phyloP scores from a whole-genome alignment of 495 filamentous ascomycete genomes.

The Xylaria longipes region DNA sequence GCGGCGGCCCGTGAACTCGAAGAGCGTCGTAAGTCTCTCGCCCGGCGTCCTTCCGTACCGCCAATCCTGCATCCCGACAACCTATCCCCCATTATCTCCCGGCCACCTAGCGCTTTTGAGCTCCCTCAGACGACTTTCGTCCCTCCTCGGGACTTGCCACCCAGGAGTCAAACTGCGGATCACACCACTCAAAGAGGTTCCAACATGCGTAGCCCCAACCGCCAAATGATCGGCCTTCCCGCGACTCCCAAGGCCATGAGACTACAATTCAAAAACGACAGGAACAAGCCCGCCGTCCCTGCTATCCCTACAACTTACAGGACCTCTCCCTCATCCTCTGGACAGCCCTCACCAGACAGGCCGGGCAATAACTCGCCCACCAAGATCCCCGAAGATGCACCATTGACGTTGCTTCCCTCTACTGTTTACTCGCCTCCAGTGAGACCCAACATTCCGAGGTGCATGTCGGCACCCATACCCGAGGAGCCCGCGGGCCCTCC shows the following conservation, averaged over 20 bases:
- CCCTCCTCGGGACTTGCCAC: slow-evolving; percentile 47
- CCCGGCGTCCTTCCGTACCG: slow-evolving; percentile 77
- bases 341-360: slow-evolving; percentile 37
- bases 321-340: slow-evolving; percentile 37
- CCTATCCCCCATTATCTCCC: slow-evolving; percentile 50
- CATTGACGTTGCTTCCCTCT: slow-evolving; percentile 59
- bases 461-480: slow-evolving; percentile 76
- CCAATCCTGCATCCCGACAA: slow-evolving; percentile 79
- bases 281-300: slow-evolving; percentile 68
- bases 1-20: slow-evolving; percentile 85
- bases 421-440: slow-evolving; percentile 69
- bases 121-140: slow-evolving; percentile 50
- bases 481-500: slow-evolving; percentile 57
- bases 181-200: slow-evolving; percentile 41
- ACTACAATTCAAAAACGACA: slow-evolving; percentile 69
- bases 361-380: slow-evolving; percentile 37
- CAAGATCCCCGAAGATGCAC: slow-evolving; percentile 31
- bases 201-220: slow-evolving; percentile 54
- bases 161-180: slow-evolving; percentile 56
- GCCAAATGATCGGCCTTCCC: slow-evolving; percentile 71
- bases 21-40: slow-evolving; percentile 81
- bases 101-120: slow-evolving; percentile 49
- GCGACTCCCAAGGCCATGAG: slow-evolving; percentile 88
- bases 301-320: slow-evolving; percentile 64
- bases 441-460: slow-evolving; percentile 62